phyloP scores from a whole-genome alignment of 257 asterid species.

The Parsonsia alboflavescens region DNA sequence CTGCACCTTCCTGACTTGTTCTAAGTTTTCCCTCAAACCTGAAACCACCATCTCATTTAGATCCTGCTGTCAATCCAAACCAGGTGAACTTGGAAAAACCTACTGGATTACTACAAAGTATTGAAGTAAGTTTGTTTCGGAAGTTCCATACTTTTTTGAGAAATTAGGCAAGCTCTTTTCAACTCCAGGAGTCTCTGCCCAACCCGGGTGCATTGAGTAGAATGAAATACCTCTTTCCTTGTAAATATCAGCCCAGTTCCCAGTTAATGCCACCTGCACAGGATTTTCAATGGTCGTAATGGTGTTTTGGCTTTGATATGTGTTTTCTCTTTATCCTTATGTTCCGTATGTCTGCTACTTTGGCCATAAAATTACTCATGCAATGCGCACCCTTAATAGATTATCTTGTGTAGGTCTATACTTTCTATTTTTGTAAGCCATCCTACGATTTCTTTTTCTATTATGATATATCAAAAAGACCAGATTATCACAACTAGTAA shows the following conservation, averaged over 20 bases:
- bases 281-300: neutral
- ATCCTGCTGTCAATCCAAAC: neutral
- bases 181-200: conserved; percentile 99
- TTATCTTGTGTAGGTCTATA: too few species aligned
- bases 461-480: too few species aligned
- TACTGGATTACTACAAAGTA: neutral
- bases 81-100: neutral
- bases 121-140: too few species aligned
- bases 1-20: conserved; percentile 88
- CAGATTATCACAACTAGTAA: too few species aligned
- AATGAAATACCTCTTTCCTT: conserved; percentile 61
- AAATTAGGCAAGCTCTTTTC: conserved; percentile 67
- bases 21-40: conserved; percentile 77
- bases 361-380: too few species aligned
- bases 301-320: neutral
- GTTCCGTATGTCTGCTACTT: too few species aligned
- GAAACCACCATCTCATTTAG: conserved; percentile 9
- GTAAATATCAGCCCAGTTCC: conserved; percentile 76
- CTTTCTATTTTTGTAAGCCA: too few species aligned
- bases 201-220: conserved; percentile 98
- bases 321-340: neutral
- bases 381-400: too few species aligned
- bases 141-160: conserved; percentile 47
- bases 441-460: too few species aligned
- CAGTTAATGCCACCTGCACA: conserved; percentile 78